Percentiles rank a stretch among this genome's conserved stretches.
These are phyloP conservation scores for Scleroderma bovista DNA, from an alignment of 768 basidiomycete genomes.

Conservation along the genomic window DNA sequence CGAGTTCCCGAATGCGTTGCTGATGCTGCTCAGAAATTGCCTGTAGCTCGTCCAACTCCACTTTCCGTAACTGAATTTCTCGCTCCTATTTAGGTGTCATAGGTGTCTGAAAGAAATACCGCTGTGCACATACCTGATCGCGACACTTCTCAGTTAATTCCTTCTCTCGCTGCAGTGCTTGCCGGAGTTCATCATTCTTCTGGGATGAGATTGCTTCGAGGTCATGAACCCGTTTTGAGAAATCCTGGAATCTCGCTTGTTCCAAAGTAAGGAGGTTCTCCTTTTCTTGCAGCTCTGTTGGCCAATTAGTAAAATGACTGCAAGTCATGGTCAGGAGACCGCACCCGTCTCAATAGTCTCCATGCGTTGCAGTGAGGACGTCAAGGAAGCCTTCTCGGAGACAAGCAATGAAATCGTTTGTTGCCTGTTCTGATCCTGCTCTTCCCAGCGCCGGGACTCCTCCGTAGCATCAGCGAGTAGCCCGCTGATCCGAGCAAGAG, in stretches of 20 bases:
- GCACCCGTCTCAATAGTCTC: slow-evolving; percentile 58
- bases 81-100: slow-evolving; percentile 49
- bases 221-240: slow-evolving; percentile 38
- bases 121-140: slow-evolving; percentile 27
- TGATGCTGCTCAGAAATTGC: slow-evolving; percentile 49
- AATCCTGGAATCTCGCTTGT: slow-evolving; percentile 31
- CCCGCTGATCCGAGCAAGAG: slow-evolving; percentile 16
- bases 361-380: slow-evolving; percentile 51
- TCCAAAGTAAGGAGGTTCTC: slow-evolving; percentile 40
- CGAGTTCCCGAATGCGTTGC: slow-evolving; percentile 61
- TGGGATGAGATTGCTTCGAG: slow-evolving; percentile 36
- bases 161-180: slow-evolving; percentile 40
- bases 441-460: slow-evolving; percentile 17
- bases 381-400: slow-evolving; percentile 60
- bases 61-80: slow-evolving; percentile 61
- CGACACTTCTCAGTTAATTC: slow-evolving; percentile 34
- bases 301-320: slow-evolving; percentile 1
- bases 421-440: slow-evolving; percentile 50
- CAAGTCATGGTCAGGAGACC: slow-evolving; percentile 12
- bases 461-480: slow-evolving; percentile 9
- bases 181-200: slow-evolving; percentile 38
- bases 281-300: slow-evolving; percentile 40
- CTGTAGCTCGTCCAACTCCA: slow-evolving; percentile 46
- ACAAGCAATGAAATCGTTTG: slow-evolving; percentile 76
- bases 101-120: background rate